These are phyloP conservation scores for Fusarium mundagurra DNA, from an alignment of 2,329 filamentous ascomycete species.

Conservation along the genomic window DNA sequence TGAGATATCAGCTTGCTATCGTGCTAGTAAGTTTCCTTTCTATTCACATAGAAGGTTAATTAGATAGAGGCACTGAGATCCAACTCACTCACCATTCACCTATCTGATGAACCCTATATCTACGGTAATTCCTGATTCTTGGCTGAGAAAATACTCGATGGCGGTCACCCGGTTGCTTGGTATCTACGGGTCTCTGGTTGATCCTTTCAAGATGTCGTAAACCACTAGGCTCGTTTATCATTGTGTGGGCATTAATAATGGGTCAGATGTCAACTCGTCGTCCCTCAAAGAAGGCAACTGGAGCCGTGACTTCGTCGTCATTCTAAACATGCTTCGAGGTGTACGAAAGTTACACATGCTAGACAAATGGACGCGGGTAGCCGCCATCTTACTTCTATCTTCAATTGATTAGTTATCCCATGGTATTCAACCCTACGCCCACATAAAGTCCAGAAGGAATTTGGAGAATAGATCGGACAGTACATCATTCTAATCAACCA, in stretches of 20 bases:
- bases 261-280: neutral
- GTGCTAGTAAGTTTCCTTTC: neutral
- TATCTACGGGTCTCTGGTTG: neutral
- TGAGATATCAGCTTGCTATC: neutral
- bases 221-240: neutral
- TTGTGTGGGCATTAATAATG: neutral
- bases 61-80: neutral
- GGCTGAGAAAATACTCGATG: neutral
- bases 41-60: neutral
- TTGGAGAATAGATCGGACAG: neutral
- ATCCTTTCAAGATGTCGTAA: neutral
- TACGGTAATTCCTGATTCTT: neutral
- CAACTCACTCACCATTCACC: neutral
- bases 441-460: neutral
- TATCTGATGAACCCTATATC: neutral
- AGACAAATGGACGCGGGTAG: neutral
- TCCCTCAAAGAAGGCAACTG: conserved; percentile 6
- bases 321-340: neutral
- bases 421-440: neutral
- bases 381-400: neutral
- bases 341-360: neutral
- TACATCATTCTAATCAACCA: neutral
- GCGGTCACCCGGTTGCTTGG: neutral
- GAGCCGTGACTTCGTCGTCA: conserved; percentile 9
- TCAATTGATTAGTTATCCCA: neutral